Evolutionary conservation across 176 grass and related monocot genomes (phyloP).

Genomic region (maize (Zea mays)): Zm-B73-REFERENCE-NAM-5.0 NC_050096.1:60575001-60575500

Average conservation of each 20-base stretch:
- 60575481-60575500: slow-evolving; percentile 38
- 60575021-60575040: too few species aligned
- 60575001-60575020: too few species aligned
- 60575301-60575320: slow-evolving; percentile 44
- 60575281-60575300: slow-evolving; percentile 26
- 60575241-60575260: slow-evolving; percentile 50
- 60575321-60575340: slow-evolving; percentile 16
- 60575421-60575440: background rate
- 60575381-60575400: background rate
- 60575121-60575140: background rate
- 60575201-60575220: slow-evolving; percentile 52
- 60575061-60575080: too few species aligned
- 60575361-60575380: slow-evolving; percentile 71
- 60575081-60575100: too few species aligned
- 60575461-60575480: background rate
- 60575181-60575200: slow-evolving; percentile 49
- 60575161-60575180: background rate
- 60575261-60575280: slow-evolving; percentile 48
- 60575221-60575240: slow-evolving; percentile 37
- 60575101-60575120: background rate
- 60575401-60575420: background rate
- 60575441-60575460: background rate
- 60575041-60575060: too few species aligned
- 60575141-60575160: background rate
- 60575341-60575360: background rate